Evolutionary conservation across 2,329 filamentous ascomycete species (phyloP), one percentile per base, ranked within the genome.

Genomic region (Paradendryphiella salina): DNA sequence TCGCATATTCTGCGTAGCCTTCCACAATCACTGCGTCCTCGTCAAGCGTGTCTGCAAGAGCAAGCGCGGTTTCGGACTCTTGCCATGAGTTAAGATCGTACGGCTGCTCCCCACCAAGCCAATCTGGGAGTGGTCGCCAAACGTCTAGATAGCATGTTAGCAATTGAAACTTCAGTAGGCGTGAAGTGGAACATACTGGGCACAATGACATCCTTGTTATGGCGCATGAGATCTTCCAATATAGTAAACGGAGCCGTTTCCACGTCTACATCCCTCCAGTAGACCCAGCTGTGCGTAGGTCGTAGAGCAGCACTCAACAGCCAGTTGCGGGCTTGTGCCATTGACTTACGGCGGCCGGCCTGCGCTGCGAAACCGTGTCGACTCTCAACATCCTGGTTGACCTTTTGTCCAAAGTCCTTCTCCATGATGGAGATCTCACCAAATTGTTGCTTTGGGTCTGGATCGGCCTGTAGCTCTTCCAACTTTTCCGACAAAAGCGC

Each of bases 61-160:
- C 90, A 44, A 99, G 80, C 0, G 94, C 94, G 0, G 94, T 99
- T 70, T 99, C 95, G 0, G 94, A 99, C 75, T 99, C 94, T 74
- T 99, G 94, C 94, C 94, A 99, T 13, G 93, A 97, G 74, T 99
- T 99, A 64, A 99, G 75, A 75, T 99, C 94, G 73, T 99, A 99
- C 1, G 94, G 94, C 72, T 99, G 94, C 73, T 99, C 94, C 65
- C 94, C 95, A 37, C 94, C 94, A 18, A 99, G 88, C 94, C 94
- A 99, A 74, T 99, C 94, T 5, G 94, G 94, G 39, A 99, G 83
- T n/a, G 94, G 94, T 59, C 94, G 87, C 94, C 94, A 99, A 53
- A 99, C 94, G 77, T 99, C 67, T 72, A 55, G 10, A 37, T 53
- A 44, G 26, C 20, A 31, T 50, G 55, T 71, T 55, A 69, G 65